Evolutionary conservation across 1,284 basidiomycete species (phyloP).

Genomic region (Ustilago tritici): DNA sequence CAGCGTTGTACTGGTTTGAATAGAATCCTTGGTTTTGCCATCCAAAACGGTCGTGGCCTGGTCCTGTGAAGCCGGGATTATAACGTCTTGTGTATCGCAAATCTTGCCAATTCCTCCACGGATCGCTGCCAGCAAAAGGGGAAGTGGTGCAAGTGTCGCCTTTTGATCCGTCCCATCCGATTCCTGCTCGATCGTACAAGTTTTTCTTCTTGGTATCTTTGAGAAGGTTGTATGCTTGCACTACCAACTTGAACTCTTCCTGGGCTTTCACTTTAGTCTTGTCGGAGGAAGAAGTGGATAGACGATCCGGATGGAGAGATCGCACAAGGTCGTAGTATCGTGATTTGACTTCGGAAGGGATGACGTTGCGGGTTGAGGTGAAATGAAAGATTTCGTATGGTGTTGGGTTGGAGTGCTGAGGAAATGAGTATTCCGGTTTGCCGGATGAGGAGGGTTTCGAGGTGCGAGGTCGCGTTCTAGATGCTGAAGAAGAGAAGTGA

Average conservation of each 20-base stretch:
- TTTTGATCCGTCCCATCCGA: constrained; percentile 45
- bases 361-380: constrained; percentile 21
- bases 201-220: constrained; percentile 34
- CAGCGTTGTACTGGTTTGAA: constrained; percentile 21
- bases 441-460: neutral
- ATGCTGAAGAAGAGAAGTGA: neutral
- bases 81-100: constrained; percentile 26
- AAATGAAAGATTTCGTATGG: constrained; percentile 68
- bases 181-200: constrained; percentile 44
- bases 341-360: constrained; percentile 50
- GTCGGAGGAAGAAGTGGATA: neutral
- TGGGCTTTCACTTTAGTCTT: constrained; percentile 34
- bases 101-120: constrained; percentile 31
- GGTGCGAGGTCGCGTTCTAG: neutral
- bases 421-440: constrained; percentile 11
- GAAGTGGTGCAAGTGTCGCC: neutral
- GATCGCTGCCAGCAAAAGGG: neutral
- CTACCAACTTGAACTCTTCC: constrained; percentile 54
- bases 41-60: constrained; percentile 39
- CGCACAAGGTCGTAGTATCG: constrained; percentile 67
- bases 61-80: constrained; percentile 1
- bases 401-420: constrained; percentile 36
- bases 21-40: constrained; percentile 45
- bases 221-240: constrained; percentile 57
- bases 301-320: constrained; percentile 60